Base-by-base conservation (phyloP, 2,329 filamentous ascomycete genomes). In the Trichophyton verrucosum region DNA sequence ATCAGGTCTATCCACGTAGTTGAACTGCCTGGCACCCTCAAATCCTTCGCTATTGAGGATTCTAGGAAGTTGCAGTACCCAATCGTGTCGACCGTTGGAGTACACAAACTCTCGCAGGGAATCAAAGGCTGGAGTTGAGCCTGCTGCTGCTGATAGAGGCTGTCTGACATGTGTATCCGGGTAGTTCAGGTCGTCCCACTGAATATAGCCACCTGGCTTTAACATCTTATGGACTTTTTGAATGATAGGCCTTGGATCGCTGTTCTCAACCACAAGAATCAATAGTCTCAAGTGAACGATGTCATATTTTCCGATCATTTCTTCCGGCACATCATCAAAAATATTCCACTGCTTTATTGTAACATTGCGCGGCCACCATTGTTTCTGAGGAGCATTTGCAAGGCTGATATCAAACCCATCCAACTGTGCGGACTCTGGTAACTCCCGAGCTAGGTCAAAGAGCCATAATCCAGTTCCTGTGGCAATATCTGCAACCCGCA, bases 341-440 rank as follows among this genome's bases (percentile, higher is more conserved):
- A 57, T 13, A 24, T 57, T 40, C 55, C 55, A 57, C 11, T 57
- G 30, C 8, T n/a, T 30, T 24, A 57, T 7, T 8, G 55, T 57
- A n/a, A 57, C 55, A 30, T 57, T 57, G 3, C 3, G 27, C 9
- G 55, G 55, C 30, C 55, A 57, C 55, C 33, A 57, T 42, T 57
- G 55, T 15, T 42, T 13, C 3, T 22, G 38, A 17, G 55, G 55
- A 8, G 55, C 55, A 57, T 57, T 57, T 57, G 55, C 55, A 17
- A 57, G 55, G 20, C 55, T 57, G 33, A 57, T 57, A 57, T 57
- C 55, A 57, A 57, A 57, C 8, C 55, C 55, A 40, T 57, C 55
- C 9, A 57, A n/a, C 20, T 42, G 55, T 57, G 55, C 55, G 4
- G 55, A 57, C 7, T 17, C 33, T 11, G 55, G 55, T 11, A 57